Base-by-base conservation (phyloP, 129 eudicot species). In the Artemisia annua region DNA sequence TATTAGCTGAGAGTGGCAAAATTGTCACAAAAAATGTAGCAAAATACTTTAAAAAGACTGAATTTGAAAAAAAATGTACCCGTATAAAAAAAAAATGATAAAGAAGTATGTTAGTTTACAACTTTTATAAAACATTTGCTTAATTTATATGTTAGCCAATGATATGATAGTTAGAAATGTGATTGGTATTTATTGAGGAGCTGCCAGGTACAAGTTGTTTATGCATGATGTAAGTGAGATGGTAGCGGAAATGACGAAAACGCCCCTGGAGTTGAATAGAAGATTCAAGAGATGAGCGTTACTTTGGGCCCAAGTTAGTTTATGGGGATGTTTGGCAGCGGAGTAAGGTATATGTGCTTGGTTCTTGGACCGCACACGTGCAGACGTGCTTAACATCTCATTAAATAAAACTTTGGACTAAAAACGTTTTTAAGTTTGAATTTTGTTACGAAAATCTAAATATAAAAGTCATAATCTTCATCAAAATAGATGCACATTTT, bases 301-400 rank as follows among this genome's bases (percentile, higher is more conserved):
- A 35, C 55, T 63, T 51, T 52, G 44, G 11, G 12, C 39, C 64
- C 55, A 63, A 63, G 78, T 51, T 53, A 63, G 78, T 51, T 53
- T 59, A 71, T 39, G 55, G 75, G 13, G 35, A 56, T 70, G 75
- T 32, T 72, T 74, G 78, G 51, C 65, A 54, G 14, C 35, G 13
- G 64, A 11, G 75, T 10, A 52, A 66, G 12, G 72, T 35, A 16
- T 53, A 32, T 50, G 15, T 32, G 71, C 62, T 1, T 35, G 78
- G 71, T 63, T 1, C 48, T 26, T 63, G 77, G 48, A 61, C 44
- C 17, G 78, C 50, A 52, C 78, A 74, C 71, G 78, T 63, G 78
- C 16, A n/a, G n/a, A n/a, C n/a, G n/a, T n/a, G n/a, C n/a, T n/a
- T 53, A 30, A 63, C 10, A 35, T 54, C 65, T 11, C 15, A 67